These are phyloP conservation scores for Solanum clarkiae DNA, from an alignment of 257 asterid genomes.

Conservation along the genomic window DNA sequence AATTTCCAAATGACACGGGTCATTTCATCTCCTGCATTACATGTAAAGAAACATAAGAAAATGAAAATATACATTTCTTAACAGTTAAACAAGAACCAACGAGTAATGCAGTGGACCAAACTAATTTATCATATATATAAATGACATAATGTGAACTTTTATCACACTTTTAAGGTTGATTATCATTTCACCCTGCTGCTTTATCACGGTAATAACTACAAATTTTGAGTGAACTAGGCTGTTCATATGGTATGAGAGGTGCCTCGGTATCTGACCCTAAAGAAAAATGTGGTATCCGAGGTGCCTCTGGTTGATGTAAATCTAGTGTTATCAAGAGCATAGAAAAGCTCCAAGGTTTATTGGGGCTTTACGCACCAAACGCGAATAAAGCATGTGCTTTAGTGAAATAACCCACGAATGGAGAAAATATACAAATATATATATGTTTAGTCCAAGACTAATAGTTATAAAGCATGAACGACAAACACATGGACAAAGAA, in stretches of 20 bases:
- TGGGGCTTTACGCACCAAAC: background rate
- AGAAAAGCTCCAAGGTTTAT: background rate
- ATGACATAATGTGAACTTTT: background rate
- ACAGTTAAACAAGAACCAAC: background rate
- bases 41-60: background rate
- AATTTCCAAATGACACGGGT: constrained; percentile 91
- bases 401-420: background rate
- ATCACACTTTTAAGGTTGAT: background rate
- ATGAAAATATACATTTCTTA: background rate
- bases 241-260: background rate
- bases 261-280: background rate
- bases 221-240: background rate
- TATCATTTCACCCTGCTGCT: background rate
- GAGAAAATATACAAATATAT: background rate
- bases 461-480: background rate
- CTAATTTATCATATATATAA: background rate
- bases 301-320: background rate
- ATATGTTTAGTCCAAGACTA: background rate
- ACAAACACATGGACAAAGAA: background rate
- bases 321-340: background rate
- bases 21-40: constrained; percentile 91
- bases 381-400: background rate
- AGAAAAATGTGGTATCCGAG: background rate
- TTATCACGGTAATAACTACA: background rate
- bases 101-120: background rate